Base-by-base conservation (phyloP, 495 filamentous ascomycete species). In the Chlorociboria aeruginascens region DNA sequence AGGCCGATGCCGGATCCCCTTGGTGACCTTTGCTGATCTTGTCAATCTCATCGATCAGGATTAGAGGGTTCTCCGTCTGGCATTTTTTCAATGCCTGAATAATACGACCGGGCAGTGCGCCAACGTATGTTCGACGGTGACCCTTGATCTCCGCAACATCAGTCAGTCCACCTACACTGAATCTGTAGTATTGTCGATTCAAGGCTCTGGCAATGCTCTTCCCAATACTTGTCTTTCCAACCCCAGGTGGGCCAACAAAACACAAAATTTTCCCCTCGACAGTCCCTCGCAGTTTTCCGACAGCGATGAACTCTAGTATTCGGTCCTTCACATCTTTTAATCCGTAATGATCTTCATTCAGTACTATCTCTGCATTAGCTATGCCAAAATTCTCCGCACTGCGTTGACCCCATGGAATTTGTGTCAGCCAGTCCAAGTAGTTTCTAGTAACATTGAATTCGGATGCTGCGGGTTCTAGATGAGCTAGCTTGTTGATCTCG, bases 91-190 rank as follows among this genome's bases (percentile, higher is more conserved):
- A 69, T 17, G 93, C 93, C 66, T 97, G 93, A 51, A 97, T 97
- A 62, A 97, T 93, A 42, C 93, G 83, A 20, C 93, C 93, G 25
- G 93, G 93, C 37, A 99, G 69, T 37, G 93, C 93, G 48, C 93
- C 93, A 45, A 99, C 90, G 59, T 99, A 99, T 9, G 93, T 99
- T 54, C 93, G 72, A 50, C 93, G 75, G 61, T 99, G 93, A 38
- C 93, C 93, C 72, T 99, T 99, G 66, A 99, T 95, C 64, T 99
- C 93, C n/a, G 93, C 92, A 54, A 97, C 93, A 67, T 99, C 93
- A 10, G 89, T 89, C 48, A 99, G 73, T 49, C 93, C 93, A 54
- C 93, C 93, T 12, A 99, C 93, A 51, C 88, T 95, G 70, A 99
- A 97, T 44, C 93, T 76, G 70, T 97, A 97, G 67, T 97, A 99